A percentile compares a stretch with the other conserved stretches of the same genome.
Conservation (phyloP, 176 grass and related monocot genomes). For the Oryza glumipatula region DNA sequence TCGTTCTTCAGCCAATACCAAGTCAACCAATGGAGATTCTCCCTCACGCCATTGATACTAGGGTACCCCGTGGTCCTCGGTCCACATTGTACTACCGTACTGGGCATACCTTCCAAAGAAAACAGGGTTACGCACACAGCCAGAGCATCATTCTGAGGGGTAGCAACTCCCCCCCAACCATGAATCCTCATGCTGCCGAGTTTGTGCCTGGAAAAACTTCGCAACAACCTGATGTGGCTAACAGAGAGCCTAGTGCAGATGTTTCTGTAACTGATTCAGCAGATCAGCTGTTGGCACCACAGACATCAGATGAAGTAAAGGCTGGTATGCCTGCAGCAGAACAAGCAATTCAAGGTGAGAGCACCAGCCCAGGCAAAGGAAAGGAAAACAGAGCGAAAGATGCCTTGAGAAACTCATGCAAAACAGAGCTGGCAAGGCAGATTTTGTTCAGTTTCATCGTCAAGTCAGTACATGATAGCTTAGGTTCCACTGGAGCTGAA, state of each 20-base stretch:
- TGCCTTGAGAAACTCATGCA: constrained; percentile 46
- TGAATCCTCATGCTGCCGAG: constrained; percentile 98
- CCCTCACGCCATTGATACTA: constrained; percentile 70
- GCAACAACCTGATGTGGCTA: constrained; percentile 60
- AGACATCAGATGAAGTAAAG: constrained; percentile 30
- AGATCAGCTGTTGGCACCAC: constrained; percentile 11
- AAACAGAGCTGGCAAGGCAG: constrained; percentile 89
- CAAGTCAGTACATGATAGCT: constrained; percentile 72
- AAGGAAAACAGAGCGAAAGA: constrained; percentile 64
- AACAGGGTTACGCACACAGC: constrained; percentile 67
- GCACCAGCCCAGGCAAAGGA: constrained; percentile 45
- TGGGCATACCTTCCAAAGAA: constrained; percentile 75
- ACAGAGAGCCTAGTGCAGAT: constrained; percentile 40
- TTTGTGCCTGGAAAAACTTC: constrained; percentile 75
- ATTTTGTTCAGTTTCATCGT: constrained; percentile 97
- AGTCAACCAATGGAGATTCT: constrained; percentile 63
- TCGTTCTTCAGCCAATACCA: constrained; percentile 59
- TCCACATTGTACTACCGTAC: constrained; percentile 72
- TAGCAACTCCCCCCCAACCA: constrained; percentile 46
- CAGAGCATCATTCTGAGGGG: constrained; percentile 61
- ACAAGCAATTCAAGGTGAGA: constrained; percentile 50
- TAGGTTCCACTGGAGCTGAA: constrained; percentile 50
- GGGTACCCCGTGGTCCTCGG: constrained; percentile 80
- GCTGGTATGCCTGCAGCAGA: constrained; percentile 30
- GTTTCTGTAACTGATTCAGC: constrained; percentile 35